phyloP scores from a whole-genome alignment of 352 stramenopile species.

The Phytophthora citrophthora region DNA sequence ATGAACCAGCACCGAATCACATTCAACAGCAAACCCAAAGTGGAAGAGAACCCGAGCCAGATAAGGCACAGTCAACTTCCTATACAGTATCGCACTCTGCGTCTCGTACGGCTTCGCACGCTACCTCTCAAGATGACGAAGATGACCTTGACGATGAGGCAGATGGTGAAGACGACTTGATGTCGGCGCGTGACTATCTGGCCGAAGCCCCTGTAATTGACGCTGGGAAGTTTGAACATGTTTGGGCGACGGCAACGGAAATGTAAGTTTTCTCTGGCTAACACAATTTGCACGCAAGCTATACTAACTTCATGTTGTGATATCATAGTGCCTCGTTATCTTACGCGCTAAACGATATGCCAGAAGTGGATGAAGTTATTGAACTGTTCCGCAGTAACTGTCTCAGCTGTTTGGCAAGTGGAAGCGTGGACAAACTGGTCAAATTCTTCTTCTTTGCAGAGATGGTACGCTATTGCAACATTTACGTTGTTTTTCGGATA shows the following conservation, averaged over 20 bases:
- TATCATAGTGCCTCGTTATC: slow-evolving; percentile 57
- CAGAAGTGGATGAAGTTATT: slow-evolving; percentile 82
- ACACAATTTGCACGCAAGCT: not conserved
- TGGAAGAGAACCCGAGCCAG: slow-evolving; percentile 28
- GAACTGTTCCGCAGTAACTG: slow-evolving; percentile 70
- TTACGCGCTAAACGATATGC: slow-evolving; percentile 54
- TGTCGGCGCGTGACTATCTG: slow-evolving; percentile 77
- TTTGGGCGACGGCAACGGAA: slow-evolving; percentile 69
- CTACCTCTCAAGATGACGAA: slow-evolving; percentile 41
- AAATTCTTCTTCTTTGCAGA: slow-evolving; percentile 92
- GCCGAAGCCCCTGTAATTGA: slow-evolving; percentile 67
- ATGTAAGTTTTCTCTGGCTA: slow-evolving; percentile 60
- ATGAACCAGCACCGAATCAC: slow-evolving; percentile 20
- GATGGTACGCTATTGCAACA: slow-evolving; percentile 55
- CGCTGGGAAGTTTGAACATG: slow-evolving; percentile 78
- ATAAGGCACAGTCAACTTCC: slow-evolving; percentile 21
- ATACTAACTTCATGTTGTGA: slow-evolving; percentile 17
- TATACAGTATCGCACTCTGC: slow-evolving; percentile 18
- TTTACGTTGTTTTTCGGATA: not conserved
- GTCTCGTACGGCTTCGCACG: slow-evolving; percentile 35
- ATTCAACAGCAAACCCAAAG: slow-evolving; percentile 25
- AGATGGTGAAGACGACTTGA: slow-evolving; percentile 55
- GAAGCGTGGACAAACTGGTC: slow-evolving; percentile 67
- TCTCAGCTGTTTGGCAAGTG: slow-evolving; percentile 82
- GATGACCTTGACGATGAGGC: slow-evolving; percentile 44